Conservation (phyloP, 257 asterid species). For the Ballota nigra region DNA sequence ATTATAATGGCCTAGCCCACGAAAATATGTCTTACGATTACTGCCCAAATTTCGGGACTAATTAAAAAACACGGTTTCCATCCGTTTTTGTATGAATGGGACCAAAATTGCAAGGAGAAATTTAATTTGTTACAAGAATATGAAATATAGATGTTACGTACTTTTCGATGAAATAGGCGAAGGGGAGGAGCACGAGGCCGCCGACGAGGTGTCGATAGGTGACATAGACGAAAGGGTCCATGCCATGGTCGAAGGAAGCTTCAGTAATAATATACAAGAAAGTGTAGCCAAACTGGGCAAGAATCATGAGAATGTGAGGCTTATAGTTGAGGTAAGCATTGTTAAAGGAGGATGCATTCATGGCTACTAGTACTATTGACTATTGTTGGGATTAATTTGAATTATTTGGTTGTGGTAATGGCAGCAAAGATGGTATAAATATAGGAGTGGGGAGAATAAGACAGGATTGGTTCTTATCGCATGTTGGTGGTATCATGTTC, state of each 20-base stretch:
- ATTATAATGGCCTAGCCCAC: no score
- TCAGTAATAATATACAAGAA: slow-evolving; percentile 63
- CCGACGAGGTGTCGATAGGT: slow-evolving; percentile 63
- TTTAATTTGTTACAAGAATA: not conserved
- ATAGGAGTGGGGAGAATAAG: slow-evolving; percentile 6
- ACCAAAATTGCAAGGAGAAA: not conserved
- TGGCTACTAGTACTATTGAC: slow-evolving; percentile 12
- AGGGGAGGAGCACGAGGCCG: slow-evolving; percentile 49
- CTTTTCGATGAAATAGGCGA: slow-evolving; percentile 77
- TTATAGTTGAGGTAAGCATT: slow-evolving; percentile 34
- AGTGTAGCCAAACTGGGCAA: slow-evolving; percentile 54
- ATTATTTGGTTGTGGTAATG: not conserved
- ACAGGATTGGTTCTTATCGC: slow-evolving; percentile 33
- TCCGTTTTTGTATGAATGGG: no score
- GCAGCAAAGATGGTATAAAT: slow-evolving; percentile 15
- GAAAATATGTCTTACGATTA: no score
- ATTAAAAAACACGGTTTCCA: no score
- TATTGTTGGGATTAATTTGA: not conserved
- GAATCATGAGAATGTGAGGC: slow-evolving; percentile 70
- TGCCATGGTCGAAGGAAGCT: slow-evolving; percentile 77
- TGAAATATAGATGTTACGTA: not conserved
- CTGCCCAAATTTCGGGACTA: no score
- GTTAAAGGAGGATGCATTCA: not conserved
- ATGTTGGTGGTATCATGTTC: slow-evolving; percentile 43
- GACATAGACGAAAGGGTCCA: slow-evolving; percentile 69